phyloP scores from a whole-genome alignment of 768 basidiomycete species.

The Aureoboletus auriporus region DNA sequence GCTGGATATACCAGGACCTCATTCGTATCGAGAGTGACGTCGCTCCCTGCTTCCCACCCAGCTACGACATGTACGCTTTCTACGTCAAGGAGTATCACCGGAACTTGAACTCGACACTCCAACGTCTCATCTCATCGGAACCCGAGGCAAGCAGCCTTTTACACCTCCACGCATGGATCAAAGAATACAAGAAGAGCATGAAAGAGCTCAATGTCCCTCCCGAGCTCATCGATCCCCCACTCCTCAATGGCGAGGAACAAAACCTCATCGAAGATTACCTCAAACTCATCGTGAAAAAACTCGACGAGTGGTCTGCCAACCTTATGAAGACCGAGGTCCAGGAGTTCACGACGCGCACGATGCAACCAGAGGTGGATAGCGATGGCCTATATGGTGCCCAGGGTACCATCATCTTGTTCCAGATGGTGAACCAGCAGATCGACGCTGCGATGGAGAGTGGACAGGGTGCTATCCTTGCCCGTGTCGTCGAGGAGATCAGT shows the following conservation, averaged over 20 bases:
- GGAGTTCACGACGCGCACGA: constrained; percentile 78
- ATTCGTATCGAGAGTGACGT: constrained; percentile 90
- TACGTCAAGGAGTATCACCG: constrained; percentile 91
- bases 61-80: constrained; percentile 83
- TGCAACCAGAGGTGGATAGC: constrained; percentile 84
- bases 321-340: constrained; percentile 87
- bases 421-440: constrained; percentile 97
- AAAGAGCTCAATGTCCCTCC: constrained; percentile 83
- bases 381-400: constrained; percentile 90
- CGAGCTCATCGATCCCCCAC: constrained; percentile 79
- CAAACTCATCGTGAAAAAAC: constrained; percentile 85
- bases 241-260: constrained; percentile 95
- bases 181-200: constrained; percentile 94
- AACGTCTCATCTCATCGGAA: constrained; percentile 62
- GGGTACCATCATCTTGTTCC: constrained; percentile 92
- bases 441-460: constrained; percentile 94
- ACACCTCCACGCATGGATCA: constrained; percentile 87
- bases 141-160: constrained; percentile 89
- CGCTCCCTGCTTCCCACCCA: constrained; percentile 85
- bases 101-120: constrained; percentile 69
- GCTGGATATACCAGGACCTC: constrained; percentile 94
- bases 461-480: constrained; percentile 88
- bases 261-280: constrained; percentile 93
- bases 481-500: constrained; percentile 83
- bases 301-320: constrained; percentile 96